Percentiles rank a stretch among this genome's conserved stretches.
These are phyloP conservation scores for Fusarium sororula DNA, from an alignment of 2,329 filamentous ascomycete species.

Conservation along the genomic window DNA sequence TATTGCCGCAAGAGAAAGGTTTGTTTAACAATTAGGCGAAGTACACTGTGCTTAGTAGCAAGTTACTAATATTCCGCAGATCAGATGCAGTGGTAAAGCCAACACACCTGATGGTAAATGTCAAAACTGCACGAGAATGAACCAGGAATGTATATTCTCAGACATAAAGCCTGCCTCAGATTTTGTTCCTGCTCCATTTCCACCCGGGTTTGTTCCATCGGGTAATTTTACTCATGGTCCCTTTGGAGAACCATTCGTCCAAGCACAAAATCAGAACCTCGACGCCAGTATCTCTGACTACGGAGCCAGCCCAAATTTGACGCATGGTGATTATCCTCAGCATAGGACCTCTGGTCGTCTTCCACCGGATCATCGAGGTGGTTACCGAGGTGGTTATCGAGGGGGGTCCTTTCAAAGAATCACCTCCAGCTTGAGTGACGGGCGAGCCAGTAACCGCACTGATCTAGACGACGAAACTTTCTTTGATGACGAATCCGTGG, in stretches of 20 bases:
- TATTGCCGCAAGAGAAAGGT: not conserved
- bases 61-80: not conserved
- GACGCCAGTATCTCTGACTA: not conserved
- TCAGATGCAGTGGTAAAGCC: not conserved
- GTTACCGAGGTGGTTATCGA: too few relatives aligned
- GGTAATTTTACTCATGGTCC: too few relatives aligned
- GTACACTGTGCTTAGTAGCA: accelerated
- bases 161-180: accelerated
- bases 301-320: too few relatives aligned
- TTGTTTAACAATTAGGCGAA: accelerated
- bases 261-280: not conserved
- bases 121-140: not conserved
- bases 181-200: accelerated
- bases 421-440: too few relatives aligned
- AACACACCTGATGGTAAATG: not conserved
- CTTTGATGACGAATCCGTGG: too few relatives aligned
- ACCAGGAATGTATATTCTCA: not conserved
- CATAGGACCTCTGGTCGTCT: too few relatives aligned
- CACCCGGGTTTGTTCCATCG: too few relatives aligned
- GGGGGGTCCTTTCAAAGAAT: too few relatives aligned
- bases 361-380: too few relatives aligned
- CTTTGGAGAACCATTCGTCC: accelerated
- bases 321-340: too few relatives aligned
- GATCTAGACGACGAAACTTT: too few relatives aligned
- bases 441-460: too few relatives aligned